phyloP scores from a whole-genome alignment of 2,329 filamentous ascomycete genomes.

The Epichloe uncinata region DNA sequence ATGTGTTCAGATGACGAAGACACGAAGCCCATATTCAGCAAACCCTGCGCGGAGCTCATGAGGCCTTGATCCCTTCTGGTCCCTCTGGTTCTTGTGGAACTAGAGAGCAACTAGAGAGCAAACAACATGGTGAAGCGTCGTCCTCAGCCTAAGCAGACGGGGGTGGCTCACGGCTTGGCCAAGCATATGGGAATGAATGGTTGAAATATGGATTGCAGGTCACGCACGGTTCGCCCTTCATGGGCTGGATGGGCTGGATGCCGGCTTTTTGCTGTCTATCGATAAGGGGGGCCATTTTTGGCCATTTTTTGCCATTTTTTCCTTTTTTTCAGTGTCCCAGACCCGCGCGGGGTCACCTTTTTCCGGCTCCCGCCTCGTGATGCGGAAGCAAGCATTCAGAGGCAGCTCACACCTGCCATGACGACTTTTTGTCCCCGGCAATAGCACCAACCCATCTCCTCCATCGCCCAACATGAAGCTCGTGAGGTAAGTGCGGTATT shows the following conservation, averaged over 20 bases:
- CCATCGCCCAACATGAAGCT: slow-evolving; percentile 70
- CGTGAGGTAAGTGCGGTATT: slow-evolving; percentile 57
- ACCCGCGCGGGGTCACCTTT: not conserved
- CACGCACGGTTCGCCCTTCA: too few relatives aligned
- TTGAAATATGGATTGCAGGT: too few relatives aligned
- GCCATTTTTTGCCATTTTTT: too few relatives aligned
- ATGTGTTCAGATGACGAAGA: not conserved
- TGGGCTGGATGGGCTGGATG: too few relatives aligned
- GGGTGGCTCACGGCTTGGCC: too few relatives aligned
- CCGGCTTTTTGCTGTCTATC: not conserved
- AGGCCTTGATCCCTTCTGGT: not conserved
- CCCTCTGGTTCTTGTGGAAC: not conserved
- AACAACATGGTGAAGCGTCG: not conserved
- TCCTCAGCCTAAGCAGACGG: not conserved
- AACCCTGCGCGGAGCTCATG: not conserved
- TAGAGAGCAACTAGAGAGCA: slow-evolving; percentile 1
- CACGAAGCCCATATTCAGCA: not conserved
- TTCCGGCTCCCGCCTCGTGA: not conserved
- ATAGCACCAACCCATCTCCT: not conserved
- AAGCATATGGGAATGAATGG: too few relatives aligned
- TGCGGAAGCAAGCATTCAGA: too few relatives aligned
- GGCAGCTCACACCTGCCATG: not conserved
- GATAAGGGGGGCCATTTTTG: not conserved
- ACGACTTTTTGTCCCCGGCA: not conserved
- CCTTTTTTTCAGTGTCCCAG: not conserved